Base-by-base conservation (phyloP, 306 rosid species). In the Citrullus colocynthis region DNA sequence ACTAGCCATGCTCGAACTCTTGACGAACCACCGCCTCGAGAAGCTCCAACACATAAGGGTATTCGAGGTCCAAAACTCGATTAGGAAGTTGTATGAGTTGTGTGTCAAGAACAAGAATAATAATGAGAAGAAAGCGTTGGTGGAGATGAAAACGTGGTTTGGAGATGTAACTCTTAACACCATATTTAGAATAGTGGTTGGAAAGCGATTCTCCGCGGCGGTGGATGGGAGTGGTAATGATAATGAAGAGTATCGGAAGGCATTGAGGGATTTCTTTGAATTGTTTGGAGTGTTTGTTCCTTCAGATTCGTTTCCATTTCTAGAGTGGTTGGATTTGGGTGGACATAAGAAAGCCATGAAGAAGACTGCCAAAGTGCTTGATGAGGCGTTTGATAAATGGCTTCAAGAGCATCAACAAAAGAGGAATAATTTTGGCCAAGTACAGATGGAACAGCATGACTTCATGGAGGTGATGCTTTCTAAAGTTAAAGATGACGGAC, bases 271-370 rank as follows among this genome's bases (percentile, higher is more conserved):
- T 21, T 87, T 87, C 52, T 88, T 88, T 75, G 86, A 80, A 79
- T 73, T 81, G 41, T 86, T 85, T 15, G 90, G 90, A 5, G 80
- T 85, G 11, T 88, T 85, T 52, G 89, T 87, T 20, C 89, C 88
- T 48, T 84, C 89, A 1, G 91, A 90, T 21, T 89, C 90, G 1
- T 54, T 90, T 72, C 88, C 92, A 2, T 90, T 79, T 75, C 56
- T 90, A 30, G 30, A 86, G 34, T 87, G 90, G 91, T 59, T 88
- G 20, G 92, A 87, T 80, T 74, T 86, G 69, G 79, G 79, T 74
- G 92, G 92, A 9, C 88, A 85, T 42, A 88, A 90, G 79, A 88
- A 6, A 78, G 89, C 91, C 5, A 88, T 59, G 64, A 59, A 59
- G 8, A 59, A 59, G 64, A 59, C 36, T 2, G 64, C 36, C 6